Percentiles rank a stretch among this genome's conserved stretches.
phyloP scores from a whole-genome alignment of 345 rosid genomes.

The Acer yangbiense region DNA sequence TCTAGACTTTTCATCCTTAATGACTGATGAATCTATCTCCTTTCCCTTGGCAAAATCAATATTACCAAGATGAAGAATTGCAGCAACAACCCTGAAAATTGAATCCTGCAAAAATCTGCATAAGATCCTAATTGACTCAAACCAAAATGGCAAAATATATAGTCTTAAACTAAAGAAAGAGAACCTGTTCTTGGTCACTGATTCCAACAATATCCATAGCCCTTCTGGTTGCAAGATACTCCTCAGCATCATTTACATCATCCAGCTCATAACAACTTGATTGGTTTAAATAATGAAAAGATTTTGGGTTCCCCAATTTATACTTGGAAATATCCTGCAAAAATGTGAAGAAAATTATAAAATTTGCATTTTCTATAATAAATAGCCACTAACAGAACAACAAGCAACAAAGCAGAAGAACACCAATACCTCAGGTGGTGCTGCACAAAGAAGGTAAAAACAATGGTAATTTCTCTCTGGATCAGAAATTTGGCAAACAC shows the following conservation, averaged over 20 bases:
- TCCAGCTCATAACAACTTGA: slow-evolving; percentile 73
- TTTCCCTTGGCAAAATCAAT: slow-evolving; percentile 71
- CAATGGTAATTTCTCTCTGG: slow-evolving; percentile 96
- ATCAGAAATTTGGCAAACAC: slow-evolving; percentile 89
- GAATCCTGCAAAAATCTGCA: slow-evolving; percentile 60
- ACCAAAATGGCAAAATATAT: neutral
- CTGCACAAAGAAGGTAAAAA: slow-evolving; percentile 93
- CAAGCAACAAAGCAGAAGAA: slow-evolving; percentile 1
- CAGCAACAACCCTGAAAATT: slow-evolving; percentile 90
- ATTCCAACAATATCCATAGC: slow-evolving; percentile 96
- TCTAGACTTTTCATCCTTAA: slow-evolving; percentile 72
- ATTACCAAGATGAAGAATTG: slow-evolving; percentile 91
- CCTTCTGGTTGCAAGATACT: slow-evolving; percentile 84
- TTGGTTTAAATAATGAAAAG: slow-evolving; percentile 82
- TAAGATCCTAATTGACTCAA: slow-evolving; percentile 34
- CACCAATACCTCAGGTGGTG: slow-evolving; percentile 76
- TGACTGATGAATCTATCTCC: slow-evolving; percentile 83
- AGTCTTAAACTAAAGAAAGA: slow-evolving; percentile 7
- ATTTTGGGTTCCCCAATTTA: slow-evolving; percentile 61
- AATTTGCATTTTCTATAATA: neutral
- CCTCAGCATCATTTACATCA: slow-evolving; percentile 81
- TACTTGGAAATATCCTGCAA: slow-evolving; percentile 65
- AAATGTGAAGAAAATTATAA: slow-evolving; percentile 18
- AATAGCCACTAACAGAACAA: slow-evolving; percentile 1
- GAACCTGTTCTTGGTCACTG: slow-evolving; percentile 65